Conservation (phyloP, 106 monocot genomes). For the Dendrobium catenatum region DNA sequence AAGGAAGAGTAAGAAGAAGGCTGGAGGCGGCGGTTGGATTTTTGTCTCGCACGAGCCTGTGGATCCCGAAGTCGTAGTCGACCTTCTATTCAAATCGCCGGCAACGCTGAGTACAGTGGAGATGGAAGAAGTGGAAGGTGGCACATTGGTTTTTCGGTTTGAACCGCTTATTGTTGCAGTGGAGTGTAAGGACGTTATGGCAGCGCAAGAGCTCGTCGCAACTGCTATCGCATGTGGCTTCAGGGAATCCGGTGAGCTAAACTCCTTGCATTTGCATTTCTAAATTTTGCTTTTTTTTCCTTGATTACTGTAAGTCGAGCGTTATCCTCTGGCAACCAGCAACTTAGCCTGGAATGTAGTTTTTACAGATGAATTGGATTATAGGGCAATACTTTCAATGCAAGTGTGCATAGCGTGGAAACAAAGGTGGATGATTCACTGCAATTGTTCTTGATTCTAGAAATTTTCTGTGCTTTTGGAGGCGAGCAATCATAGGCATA, state of each 20-base stretch:
- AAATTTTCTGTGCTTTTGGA: too few species aligned
- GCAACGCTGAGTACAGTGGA: neutral
- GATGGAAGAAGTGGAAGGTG: neutral
- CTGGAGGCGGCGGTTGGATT: constrained; percentile 73
- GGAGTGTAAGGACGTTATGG: constrained; percentile 49
- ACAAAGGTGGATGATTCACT: neutral
- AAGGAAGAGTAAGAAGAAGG: constrained; percentile 68
- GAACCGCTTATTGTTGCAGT: constrained; percentile 82
- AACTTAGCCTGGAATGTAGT: neutral
- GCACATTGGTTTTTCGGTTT: constrained; percentile 65
- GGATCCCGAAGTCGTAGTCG: constrained; percentile 42
- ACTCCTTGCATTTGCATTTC: neutral
- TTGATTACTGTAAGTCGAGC: neutral
- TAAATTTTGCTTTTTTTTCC: neutral
- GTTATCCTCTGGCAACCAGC: neutral
- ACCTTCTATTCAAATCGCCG: constrained; percentile 30
- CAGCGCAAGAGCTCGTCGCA: constrained; percentile 58
- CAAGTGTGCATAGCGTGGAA: neutral
- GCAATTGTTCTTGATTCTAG: neutral
- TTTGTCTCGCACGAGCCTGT: constrained; percentile 68
- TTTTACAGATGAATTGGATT: neutral
- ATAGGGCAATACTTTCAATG: neutral
- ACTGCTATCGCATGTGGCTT: constrained; percentile 66
- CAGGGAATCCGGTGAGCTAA: constrained; percentile 69
- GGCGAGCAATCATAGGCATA: too few species aligned